Evolutionary conservation across 1,284 basidiomycete genomes (phyloP).

Genomic region (Ganoderma leucocontextum): DNA sequence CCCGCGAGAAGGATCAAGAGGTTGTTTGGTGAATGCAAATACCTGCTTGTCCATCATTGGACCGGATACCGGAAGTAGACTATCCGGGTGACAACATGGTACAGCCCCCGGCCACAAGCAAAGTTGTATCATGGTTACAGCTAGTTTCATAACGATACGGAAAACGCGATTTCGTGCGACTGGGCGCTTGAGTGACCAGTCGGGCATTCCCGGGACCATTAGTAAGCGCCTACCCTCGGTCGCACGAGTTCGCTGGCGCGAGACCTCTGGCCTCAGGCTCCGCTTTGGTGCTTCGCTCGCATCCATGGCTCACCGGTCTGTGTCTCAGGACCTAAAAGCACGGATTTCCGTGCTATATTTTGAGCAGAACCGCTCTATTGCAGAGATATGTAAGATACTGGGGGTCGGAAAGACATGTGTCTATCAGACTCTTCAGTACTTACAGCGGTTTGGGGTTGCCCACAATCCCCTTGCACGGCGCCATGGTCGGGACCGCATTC

Average conservation of each 20-base stretch:
- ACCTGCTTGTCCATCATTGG: neutral
- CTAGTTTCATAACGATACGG: too few species aligned
- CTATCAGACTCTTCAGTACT: neutral
- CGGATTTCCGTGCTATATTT: neutral
- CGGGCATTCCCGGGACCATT: too few species aligned
- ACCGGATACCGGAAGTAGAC: too few species aligned
- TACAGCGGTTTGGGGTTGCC: neutral
- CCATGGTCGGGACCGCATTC: too few species aligned
- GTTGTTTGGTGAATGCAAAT: neutral
- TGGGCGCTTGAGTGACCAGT: too few species aligned
- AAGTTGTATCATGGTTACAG: too few species aligned
- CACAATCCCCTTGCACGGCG: too few species aligned
- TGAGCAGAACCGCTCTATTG: neutral
- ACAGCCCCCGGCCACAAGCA: neutral
- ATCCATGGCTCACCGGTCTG: neutral
- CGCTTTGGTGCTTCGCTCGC: too few species aligned
- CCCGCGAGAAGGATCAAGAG: neutral
- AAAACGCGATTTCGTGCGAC: too few species aligned
- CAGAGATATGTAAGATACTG: conserved; percentile 4
- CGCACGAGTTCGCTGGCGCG: too few species aligned
- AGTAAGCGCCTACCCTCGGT: too few species aligned
- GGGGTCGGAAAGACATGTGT: neutral
- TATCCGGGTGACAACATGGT: neutral
- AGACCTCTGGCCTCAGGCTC: too few species aligned
- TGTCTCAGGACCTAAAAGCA: neutral